phyloP scores from a whole-genome alignment of 108 stramenopile species.

The Skeletonema costatum region DNA sequence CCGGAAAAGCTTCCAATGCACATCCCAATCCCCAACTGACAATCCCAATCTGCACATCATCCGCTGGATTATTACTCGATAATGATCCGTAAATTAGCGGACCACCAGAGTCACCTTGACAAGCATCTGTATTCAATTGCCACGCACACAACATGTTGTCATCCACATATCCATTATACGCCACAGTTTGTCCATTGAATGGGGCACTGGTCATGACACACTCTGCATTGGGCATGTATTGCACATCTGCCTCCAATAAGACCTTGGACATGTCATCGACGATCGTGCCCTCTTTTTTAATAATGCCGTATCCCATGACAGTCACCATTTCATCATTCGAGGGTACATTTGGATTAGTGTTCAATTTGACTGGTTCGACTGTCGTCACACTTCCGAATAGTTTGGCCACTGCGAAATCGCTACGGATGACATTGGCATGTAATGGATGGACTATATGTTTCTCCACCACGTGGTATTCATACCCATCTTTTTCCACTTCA shows the following conservation, averaged over 20 bases:
- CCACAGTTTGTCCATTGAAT: conserved; percentile 10
- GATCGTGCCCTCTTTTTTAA: not conserved
- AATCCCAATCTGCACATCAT: conserved; percentile 19
- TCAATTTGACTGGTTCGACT: conserved; percentile 14
- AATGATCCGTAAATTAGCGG: conserved; percentile 8
- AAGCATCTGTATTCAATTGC: conserved; percentile 43
- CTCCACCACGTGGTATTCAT: conserved; percentile 33
- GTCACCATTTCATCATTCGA: conserved; percentile 17
- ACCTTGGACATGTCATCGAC: conserved; percentile 16
- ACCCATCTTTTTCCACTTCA: not conserved
- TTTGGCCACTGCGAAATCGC: conserved; percentile 44
- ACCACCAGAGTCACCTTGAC: conserved; percentile 58
- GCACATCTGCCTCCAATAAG: conserved; percentile 7
- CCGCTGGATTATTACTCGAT: not conserved
- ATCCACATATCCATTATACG: conserved; percentile 25
- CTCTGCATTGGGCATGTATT: conserved; percentile 33
- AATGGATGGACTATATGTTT: conserved; percentile 27
- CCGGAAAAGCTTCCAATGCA: conserved; percentile 22
- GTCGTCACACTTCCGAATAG: conserved; percentile 12
- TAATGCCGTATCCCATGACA: conserved; percentile 35
- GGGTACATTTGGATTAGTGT: conserved; percentile 11
- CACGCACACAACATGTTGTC: conserved; percentile 54
- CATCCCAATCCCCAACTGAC: conserved; percentile 27
- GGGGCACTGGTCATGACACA: conserved; percentile 25
- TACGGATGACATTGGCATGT: conserved; percentile 29